Evolutionary conservation across 768 basidiomycete genomes (phyloP).

Genomic region (Gymnopilus dilepis): DNA sequence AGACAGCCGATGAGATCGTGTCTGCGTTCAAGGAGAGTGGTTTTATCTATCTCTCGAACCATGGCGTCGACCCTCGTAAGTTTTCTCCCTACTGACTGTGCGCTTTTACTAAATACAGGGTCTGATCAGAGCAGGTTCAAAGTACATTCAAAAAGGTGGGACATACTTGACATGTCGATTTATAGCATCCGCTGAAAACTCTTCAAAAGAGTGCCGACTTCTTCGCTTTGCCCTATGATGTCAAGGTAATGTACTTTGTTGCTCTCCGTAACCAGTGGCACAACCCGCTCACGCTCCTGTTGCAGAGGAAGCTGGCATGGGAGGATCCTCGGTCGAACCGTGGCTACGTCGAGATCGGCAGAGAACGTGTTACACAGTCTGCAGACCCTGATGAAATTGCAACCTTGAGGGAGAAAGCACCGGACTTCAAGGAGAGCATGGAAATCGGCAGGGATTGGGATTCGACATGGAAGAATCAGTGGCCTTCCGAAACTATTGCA

Average conservation of each 20-base stretch:
- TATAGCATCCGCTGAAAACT: slow-evolving; percentile 6
- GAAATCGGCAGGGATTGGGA: slow-evolving; percentile 91
- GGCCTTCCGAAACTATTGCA: slow-evolving; percentile 68
- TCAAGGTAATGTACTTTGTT: slow-evolving; percentile 52
- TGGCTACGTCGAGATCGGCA: slow-evolving; percentile 81
- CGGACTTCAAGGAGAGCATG: slow-evolving; percentile 86
- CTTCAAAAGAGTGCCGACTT: slow-evolving; percentile 73
- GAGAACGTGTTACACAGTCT: slow-evolving; percentile 83
- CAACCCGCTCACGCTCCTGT: not conserved
- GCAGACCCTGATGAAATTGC: slow-evolving; percentile 75
- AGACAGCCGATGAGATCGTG: slow-evolving; percentile 71
- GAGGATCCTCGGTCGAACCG: slow-evolving; percentile 86
- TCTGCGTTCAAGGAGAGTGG: slow-evolving; percentile 81
- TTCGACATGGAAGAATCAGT: slow-evolving; percentile 75
- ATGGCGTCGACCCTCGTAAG: slow-evolving; percentile 65
- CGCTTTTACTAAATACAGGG: not conserved
- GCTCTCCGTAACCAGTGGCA: slow-evolving; percentile 1
- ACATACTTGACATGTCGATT: not conserved
- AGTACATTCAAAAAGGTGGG: slow-evolving; percentile 69
- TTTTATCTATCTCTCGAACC: slow-evolving; percentile 78
- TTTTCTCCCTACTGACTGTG: slow-evolving; percentile 3
- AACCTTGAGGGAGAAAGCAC: slow-evolving; percentile 70
- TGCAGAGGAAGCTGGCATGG: slow-evolving; percentile 72
- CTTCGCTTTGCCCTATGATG: slow-evolving; percentile 65
- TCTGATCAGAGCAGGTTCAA: slow-evolving; percentile 49